Conservation (phyloP, 73 alveolate species). For the Stentor coeruleus region DNA sequence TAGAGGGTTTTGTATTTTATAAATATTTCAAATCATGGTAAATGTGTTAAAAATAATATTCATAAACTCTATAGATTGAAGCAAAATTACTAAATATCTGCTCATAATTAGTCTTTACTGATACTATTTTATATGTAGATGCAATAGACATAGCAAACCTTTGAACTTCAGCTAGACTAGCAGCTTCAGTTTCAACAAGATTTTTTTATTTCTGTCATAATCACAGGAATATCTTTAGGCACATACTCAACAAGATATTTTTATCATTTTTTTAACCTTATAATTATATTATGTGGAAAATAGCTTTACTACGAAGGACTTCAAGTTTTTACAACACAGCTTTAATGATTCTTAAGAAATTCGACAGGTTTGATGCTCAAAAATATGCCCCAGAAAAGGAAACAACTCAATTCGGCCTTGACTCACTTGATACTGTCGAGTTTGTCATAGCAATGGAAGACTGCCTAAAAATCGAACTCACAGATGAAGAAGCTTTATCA, state of each 20-base stretch:
- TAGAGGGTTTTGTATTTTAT: no score
- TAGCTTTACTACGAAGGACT: no score
- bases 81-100: neutral
- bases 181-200: neutral
- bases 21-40: no score
- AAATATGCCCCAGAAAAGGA: neutral
- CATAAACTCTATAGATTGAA: no score
- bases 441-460: neutral
- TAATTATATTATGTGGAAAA: no score
- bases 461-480: neutral
- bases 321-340: neutral
- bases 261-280: constrained; percentile 32
- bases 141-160: constrained; percentile 18
- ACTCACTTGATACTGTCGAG: neutral
- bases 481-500: neutral
- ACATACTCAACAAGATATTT: constrained; percentile 16
- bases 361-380: neutral
- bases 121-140: no score
- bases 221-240: constrained; percentile 1
- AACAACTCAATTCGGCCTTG: neutral
- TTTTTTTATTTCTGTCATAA: constrained; percentile 28
- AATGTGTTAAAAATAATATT: no score
- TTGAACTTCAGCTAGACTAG: constrained; percentile 12
- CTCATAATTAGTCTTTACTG: constrained; percentile 1
- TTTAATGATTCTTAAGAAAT: neutral